phyloP scores from a whole-genome alignment of 1,139 yeast species.

The Taiozyma sp. region DNA sequence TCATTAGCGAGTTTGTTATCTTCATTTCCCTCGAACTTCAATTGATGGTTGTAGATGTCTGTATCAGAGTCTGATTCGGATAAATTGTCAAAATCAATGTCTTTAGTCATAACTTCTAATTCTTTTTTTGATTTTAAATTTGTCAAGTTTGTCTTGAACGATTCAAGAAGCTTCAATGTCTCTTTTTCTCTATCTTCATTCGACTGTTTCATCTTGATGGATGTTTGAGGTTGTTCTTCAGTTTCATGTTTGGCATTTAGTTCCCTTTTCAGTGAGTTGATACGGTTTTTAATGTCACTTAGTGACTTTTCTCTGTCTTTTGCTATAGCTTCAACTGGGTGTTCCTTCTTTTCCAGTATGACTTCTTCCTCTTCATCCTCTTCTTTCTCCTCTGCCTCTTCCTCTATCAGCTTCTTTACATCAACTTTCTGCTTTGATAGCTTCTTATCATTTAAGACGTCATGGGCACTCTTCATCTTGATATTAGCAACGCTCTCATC shows the following conservation, averaged over 20 bases:
- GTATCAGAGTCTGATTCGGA: slow-evolving; percentile 17
- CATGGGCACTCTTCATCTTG: slow-evolving; percentile 50
- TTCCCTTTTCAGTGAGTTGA: neutral
- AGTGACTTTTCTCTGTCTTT: neutral
- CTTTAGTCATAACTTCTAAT: neutral
- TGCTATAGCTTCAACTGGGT: neutral
- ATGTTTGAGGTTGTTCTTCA: neutral
- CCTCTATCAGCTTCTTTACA: neutral
- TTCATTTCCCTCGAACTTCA: slow-evolving; percentile 19
- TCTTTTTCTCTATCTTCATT: slow-evolving; percentile 17
- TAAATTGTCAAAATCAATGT: slow-evolving; percentile 19
- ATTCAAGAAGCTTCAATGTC: slow-evolving; percentile 21
- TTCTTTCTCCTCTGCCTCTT: neutral
- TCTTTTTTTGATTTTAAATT: neutral
- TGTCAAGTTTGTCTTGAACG: slow-evolving; percentile 9
- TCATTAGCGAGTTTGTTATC: slow-evolving; percentile 14
- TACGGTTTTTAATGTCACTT: neutral
- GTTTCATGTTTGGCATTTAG: too few relatives aligned
- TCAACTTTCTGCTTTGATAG: slow-evolving; percentile 2
- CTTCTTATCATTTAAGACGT: slow-evolving; percentile 29
- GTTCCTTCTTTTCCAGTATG: neutral
- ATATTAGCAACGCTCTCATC: slow-evolving; percentile 29
- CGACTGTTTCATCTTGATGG: neutral
- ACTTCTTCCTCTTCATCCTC: neutral
- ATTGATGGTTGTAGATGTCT: slow-evolving; percentile 22